Percentiles rank a stretch among this genome's conserved stretches.
Conservation (phyloP, 768 basidiomycete species). For the Phaeotremella skinneri region DNA sequence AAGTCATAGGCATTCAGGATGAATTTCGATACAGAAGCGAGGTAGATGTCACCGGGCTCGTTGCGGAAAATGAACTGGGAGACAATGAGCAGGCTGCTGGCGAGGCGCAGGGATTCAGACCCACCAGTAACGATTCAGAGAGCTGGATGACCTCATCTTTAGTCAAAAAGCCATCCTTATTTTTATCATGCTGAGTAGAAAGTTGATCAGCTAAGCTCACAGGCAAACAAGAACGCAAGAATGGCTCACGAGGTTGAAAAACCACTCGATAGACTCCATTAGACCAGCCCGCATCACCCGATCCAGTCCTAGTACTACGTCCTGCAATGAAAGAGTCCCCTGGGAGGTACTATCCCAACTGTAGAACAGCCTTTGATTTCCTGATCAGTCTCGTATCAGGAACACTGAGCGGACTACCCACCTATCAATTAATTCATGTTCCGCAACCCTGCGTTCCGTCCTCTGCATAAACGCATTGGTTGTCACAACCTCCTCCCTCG, state of each 20-base stretch:
- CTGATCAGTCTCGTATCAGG: constrained; percentile 1
- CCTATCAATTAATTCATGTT: constrained; percentile 92
- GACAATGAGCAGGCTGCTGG: neutral
- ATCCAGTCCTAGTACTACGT: constrained; percentile 82
- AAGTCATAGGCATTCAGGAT: constrained; percentile 99
- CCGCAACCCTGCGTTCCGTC: constrained; percentile 81
- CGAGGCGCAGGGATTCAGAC: neutral
- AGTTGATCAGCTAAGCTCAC: constrained; percentile 6
- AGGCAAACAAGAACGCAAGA: neutral
- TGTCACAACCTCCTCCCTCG: constrained; percentile 86
- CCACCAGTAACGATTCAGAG: constrained; percentile 86
- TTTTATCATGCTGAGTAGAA: constrained; percentile 57
- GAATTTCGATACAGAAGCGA: constrained; percentile 93
- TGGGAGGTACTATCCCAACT: constrained; percentile 83
- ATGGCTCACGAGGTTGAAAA: constrained; percentile 67
- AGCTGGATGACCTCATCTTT: constrained; percentile 95
- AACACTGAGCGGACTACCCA: constrained; percentile 15
- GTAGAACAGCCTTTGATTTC: constrained; percentile 63
- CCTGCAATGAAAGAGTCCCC: constrained; percentile 79
- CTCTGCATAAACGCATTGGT: constrained; percentile 91
- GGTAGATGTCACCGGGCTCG: constrained; percentile 92
- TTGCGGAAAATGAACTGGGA: constrained; percentile 93
- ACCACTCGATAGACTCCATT: constrained; percentile 99
- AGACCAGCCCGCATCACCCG: constrained; percentile 93
- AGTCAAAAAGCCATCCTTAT: constrained; percentile 90